Evolutionary conservation across 2,329 filamentous ascomycete genomes (phyloP), one percentile per base, ranked within the genome.

Genomic region (Claviceps spartinae): DNA sequence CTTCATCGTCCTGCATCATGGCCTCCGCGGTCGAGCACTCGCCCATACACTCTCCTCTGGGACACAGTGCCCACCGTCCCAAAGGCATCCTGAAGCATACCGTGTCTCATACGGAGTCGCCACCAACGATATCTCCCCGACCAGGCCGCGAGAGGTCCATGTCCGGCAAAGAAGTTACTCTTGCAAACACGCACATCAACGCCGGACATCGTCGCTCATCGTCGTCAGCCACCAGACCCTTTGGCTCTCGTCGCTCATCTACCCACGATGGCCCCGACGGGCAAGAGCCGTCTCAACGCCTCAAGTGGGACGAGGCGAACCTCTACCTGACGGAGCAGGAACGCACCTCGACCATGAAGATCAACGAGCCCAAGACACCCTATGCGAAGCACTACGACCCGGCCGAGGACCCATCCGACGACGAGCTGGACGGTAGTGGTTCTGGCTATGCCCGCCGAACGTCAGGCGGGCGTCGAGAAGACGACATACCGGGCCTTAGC

Each of bases 221-320:
- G 1, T 91, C 88, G 2, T 80, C 80, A 26, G 77, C 82, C 2
- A 79, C 79, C 56, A 80, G 81, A 5, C 77, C 77, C 34, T 60
- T 66, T 7, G 76, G 79, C 8, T 85, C 83, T n/a, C 85, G 88
- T 52, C 83, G 88, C 49, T 84, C 83, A 58, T 90, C 86, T 1
- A 72, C 72, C 52, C 68, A 74, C 55, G 69, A 72, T 49, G 30
- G 30, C 30, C 66, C 62, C 54, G 67, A 64, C 50, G 66, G 71
- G 54, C 71, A 73, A 22, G 73, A 77, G 43, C 67, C 73, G 18
- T 83, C 79, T 54, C 85, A 86, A 56, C 83, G 89, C 56, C 76
- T 98, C 59, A 95, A 96, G 72, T 98, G 93, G 93, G 93, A 98
- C 68, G 93, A 98, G 73, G 93, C 88, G 46, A 98, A 98, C 65